A percentile compares a stretch with the other conserved stretches of the same genome.
Conservation (phyloP, 164 flowering plant species). For the Vitis rotundifolia region DNA sequence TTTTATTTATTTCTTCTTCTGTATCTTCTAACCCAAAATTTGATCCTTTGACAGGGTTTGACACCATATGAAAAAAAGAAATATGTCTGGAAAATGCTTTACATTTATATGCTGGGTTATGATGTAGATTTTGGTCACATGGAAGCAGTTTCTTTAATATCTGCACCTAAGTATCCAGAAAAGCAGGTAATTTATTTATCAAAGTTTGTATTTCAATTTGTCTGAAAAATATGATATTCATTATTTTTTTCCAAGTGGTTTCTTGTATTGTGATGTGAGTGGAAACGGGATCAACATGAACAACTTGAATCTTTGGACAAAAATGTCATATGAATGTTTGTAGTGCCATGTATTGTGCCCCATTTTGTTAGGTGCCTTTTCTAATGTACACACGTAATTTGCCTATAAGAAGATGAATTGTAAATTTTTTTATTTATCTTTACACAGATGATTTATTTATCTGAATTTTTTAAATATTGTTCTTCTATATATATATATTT, state of each 20-base stretch:
- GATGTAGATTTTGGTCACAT: constrained; percentile 99
- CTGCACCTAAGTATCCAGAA: constrained; percentile 99
- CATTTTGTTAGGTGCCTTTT: too few species aligned
- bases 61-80: constrained; percentile 96
- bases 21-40: too few species aligned
- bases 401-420: too few species aligned
- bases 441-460: too few species aligned
- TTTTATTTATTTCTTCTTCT: neutral
- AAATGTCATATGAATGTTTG: too few species aligned
- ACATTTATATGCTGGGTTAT: constrained; percentile 94
- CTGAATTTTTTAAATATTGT: too few species aligned
- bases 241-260: neutral
- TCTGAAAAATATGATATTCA: neutral
- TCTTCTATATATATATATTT: too few species aligned
- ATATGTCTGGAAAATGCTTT: constrained; percentile 99
- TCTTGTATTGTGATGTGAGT: neutral
- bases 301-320: too few species aligned
- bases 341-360: too few species aligned
- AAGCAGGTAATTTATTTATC: constrained; percentile 66
- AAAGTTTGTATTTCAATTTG: neutral
- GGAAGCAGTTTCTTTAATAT: constrained; percentile 98
- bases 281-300: too few species aligned
- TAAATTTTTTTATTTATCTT: too few species aligned
- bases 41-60: constrained; percentile 59
- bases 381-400: too few species aligned